Base-by-base conservation (phyloP, 805 yeast species). In the Metschnikowia proteae region DNA sequence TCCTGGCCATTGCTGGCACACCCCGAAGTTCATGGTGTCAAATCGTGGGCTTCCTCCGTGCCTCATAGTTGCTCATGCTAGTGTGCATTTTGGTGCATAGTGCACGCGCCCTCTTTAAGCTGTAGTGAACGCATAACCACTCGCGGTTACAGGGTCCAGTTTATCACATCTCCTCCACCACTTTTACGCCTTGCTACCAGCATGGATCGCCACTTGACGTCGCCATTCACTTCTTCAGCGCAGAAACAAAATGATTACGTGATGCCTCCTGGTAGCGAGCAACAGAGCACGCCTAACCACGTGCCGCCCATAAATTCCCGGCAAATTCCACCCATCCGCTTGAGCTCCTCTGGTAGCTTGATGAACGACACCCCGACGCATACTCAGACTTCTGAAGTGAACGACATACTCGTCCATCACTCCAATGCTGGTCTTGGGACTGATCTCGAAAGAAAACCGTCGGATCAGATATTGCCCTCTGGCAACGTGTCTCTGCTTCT, bases 121-220 rank as follows among this genome's bases (percentile, higher is more conserved):
- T 26, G 25, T 37, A 37, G 39, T 37, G n/a, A 25, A 37, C 39
- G 39, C 39, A 37, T 37, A 37, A 37, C 39, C 39, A 37, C 29
- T 11, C 39, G 39, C 39, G 26, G 39, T 37, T 30, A 37, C 39
- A 38, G 41, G 25, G 41, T 38, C 41, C 32, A 27, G 41, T 13
- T 22, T 23, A 27, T 38, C 41, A 13, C 32, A n/a, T 27, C 41
- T 17, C n/a, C 8, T 38, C 22, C 32, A 23, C 32, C 27, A 23
- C 31, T 23, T 25, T 25, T 10, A 13, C 31, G 22, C 36, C 36
- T 23, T 30, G 34, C 36, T 40, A 31, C n/a, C 25, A 40, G 43
- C 29, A 40, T 40, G 43, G 43, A 40, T 22, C 43, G 17, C 26
- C 43, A 40, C 31, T 25, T 30, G 23, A 30, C 11, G 4, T 32